Conservation (phyloP, 495 filamentous ascomycete genomes). For the Trichocladium antarcticum region DNA sequence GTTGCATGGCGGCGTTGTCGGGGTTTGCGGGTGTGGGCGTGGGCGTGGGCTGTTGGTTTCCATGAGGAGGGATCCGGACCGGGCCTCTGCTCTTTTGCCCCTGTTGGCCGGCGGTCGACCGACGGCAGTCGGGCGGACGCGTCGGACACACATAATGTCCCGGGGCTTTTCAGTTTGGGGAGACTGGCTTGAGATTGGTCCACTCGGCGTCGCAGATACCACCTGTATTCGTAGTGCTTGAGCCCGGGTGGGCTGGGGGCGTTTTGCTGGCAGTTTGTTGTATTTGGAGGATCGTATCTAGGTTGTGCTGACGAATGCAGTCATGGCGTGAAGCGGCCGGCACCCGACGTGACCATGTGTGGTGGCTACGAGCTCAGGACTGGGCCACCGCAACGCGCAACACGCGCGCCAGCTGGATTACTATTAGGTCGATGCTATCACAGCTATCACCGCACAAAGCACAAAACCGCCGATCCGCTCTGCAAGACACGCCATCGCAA, state of each 20-base stretch:
- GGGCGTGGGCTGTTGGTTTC: background rate
- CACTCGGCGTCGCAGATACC: background rate
- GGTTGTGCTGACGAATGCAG: background rate
- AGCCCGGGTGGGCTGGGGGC: background rate
- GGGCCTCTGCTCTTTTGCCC: background rate
- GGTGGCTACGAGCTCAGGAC: too few species aligned
- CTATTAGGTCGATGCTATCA: too few species aligned
- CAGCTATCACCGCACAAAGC: too few species aligned
- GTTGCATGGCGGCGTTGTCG: conserved; percentile 8
- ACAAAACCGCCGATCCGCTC: too few species aligned
- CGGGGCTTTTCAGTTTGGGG: background rate
- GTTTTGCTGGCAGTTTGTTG: background rate
- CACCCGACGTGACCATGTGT: too few species aligned
- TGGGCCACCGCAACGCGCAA: too few species aligned
- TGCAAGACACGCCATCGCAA: too few species aligned
- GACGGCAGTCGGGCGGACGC: too few species aligned
- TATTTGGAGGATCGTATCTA: background rate
- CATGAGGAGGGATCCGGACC: background rate
- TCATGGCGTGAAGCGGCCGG: too few species aligned
- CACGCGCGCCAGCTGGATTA: too few species aligned
- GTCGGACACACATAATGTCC: too few species aligned
- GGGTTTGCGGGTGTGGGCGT: background rate
- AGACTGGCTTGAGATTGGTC: background rate
- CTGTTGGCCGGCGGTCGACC: too few species aligned
- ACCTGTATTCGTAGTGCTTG: background rate